phyloP scores from a whole-genome alignment of 2,329 filamentous ascomycete genomes.

The Microdochium bolleyi region DNA sequence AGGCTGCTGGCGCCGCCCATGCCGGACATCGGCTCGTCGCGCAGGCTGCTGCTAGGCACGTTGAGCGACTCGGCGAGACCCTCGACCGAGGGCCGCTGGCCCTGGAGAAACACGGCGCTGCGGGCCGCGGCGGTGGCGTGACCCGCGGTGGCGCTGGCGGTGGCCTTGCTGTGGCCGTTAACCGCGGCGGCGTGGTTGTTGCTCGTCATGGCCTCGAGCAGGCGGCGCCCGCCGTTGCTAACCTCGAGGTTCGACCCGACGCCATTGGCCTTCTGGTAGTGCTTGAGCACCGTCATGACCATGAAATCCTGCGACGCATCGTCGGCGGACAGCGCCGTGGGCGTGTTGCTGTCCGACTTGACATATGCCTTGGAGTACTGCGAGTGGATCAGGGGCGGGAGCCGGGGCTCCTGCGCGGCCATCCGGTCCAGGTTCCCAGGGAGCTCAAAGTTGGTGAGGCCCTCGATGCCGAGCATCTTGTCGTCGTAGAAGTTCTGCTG shows the following conservation, averaged over 20 bases:
- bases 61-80: conserved; percentile 41
- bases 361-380: conserved; percentile 52
- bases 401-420: conserved; percentile 46
- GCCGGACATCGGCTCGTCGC: conserved; percentile 30
- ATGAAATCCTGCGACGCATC: conserved; percentile 47
- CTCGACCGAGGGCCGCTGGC: conserved; percentile 38
- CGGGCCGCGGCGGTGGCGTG: conserved; percentile 33
- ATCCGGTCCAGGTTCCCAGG: conserved; percentile 51
- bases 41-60: conserved; percentile 33
- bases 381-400: conserved; percentile 47
- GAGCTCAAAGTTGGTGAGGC: conserved; percentile 50
- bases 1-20: conserved; percentile 9
- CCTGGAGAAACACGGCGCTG: conserved; percentile 36
- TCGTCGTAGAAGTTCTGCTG: conserved; percentile 49
- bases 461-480: conserved; percentile 51
- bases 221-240: conserved; percentile 42
- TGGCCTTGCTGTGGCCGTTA: conserved; percentile 30
- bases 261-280: conserved; percentile 45
- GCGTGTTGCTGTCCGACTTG: conserved; percentile 47
- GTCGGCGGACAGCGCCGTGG: conserved; percentile 38
- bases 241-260: conserved; percentile 48
- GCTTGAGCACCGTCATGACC: conserved; percentile 50
- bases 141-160: conserved; percentile 25
- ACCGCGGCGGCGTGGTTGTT: conserved; percentile 24
- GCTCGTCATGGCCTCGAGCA: conserved; percentile 41